Base-by-base conservation (phyloP, 352 stramenopile genomes). In the Pythium insidiosum region DNA sequence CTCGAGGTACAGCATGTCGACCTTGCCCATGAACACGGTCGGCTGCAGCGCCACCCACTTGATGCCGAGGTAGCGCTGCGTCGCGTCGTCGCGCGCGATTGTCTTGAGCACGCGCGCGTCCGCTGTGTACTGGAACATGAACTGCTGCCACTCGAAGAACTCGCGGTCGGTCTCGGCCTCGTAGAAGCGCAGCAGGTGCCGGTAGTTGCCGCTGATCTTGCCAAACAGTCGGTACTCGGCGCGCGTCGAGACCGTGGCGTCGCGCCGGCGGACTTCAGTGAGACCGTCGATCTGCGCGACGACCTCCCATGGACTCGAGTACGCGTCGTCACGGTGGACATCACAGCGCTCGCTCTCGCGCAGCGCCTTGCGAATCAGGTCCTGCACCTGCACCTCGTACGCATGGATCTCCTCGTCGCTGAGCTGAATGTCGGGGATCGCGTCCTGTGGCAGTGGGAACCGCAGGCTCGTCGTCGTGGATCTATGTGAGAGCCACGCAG, bases 31-130 rank as follows among this genome's bases (percentile, higher is more conserved):
- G 38, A 88, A 68, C 44, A 69, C 51, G 13, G 69, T 69, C 29
- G 70, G 65, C 33, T 75, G 63, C 26, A 87, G 46, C 39, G 73
- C 86, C 22, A 77, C 53, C 80, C 80, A 92, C 49, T 92, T 92
- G 64, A 92, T 75, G 33, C 80, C 80, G 44, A 92, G 54, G 34
- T 90, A 92, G 41, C 68, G 18, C 36, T 80, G 62, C 1, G 66
- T 3, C 43, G 24, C 1, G 25, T n/a, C 26, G 56, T 51, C 30
- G 71, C 62, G n/a, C 49, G 87, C 68, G 50, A 92, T 76, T 37
- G 80, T 92, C 53, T 61, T 49, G 28, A 92, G 50, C 42, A 92
- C 75, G 4, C 67, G 65, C 5, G 71, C 71, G 47, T 92, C 80
- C 23, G 87, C 52, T 1, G 62, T 66, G 44, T 76, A 66, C 21